These are phyloP conservation scores for Chaetomium strumarium DNA, from an alignment of 2,329 filamentous ascomycete species.

Conservation along the genomic window DNA sequence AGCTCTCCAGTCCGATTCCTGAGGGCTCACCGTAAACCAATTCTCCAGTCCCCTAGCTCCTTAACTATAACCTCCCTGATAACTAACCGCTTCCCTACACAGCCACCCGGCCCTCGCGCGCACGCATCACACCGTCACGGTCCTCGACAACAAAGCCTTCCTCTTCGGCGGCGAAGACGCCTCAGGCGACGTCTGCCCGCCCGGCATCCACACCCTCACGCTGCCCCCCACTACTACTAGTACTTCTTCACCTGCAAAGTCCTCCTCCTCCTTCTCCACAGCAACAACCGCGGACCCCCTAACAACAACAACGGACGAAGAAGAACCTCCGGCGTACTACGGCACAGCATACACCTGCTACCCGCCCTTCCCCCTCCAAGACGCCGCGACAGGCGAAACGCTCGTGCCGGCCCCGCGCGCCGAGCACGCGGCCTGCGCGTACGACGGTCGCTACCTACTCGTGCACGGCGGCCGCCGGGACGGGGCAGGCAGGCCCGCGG, in stretches of 20 bases:
- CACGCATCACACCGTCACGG: slow-evolving; percentile 45
- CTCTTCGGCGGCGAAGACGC: slow-evolving; percentile 18
- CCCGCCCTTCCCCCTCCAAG: slow-evolving; percentile 28
- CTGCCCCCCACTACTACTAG: no score
- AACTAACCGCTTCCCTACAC: background rate
- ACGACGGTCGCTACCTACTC: slow-evolving; percentile 28
- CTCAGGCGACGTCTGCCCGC: slow-evolving; percentile 37
- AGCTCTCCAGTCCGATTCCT: slow-evolving; percentile 35
- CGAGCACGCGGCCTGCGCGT: slow-evolving; percentile 33
- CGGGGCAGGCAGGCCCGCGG: slow-evolving; percentile 26
- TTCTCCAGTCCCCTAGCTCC: no score
- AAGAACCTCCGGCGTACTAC: slow-evolving; percentile 4
- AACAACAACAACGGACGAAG: no score
- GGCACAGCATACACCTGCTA: slow-evolving; percentile 30
- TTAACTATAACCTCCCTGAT: background rate
- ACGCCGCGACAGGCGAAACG: slow-evolving; percentile 24
- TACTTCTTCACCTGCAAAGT: background rate
- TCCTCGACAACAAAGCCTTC: slow-evolving; percentile 43
- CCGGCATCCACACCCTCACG: slow-evolving; percentile 47
- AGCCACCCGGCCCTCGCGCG: slow-evolving; percentile 37
- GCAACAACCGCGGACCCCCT: background rate
- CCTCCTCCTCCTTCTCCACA: background rate
- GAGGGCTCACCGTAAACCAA: slow-evolving; percentile 27
- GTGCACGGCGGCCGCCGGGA: slow-evolving; percentile 34
- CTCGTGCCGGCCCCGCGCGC: slow-evolving; percentile 31